phyloP scores from a whole-genome alignment of 352 stramenopile species.

The Globisporangium rhizosaccharum region DNA sequence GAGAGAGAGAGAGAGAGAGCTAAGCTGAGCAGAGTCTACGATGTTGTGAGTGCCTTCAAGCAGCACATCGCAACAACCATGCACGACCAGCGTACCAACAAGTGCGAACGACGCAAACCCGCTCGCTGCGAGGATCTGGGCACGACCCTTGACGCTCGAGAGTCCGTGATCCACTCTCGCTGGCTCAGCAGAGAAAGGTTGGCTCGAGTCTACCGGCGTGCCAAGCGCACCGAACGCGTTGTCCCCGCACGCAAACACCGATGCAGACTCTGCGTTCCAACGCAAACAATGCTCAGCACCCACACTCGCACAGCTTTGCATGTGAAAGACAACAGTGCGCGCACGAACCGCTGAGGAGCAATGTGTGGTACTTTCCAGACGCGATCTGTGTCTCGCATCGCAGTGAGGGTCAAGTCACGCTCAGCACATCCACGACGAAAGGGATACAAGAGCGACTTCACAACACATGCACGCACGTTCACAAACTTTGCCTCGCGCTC shows the following conservation, averaged over 20 bases:
- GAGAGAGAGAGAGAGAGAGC: background rate
- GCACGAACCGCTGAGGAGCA: conserved; percentile 57
- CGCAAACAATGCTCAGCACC: background rate
- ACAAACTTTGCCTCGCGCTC: conserved; percentile 68
- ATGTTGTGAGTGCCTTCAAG: background rate
- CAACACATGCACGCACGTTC: conserved; percentile 17
- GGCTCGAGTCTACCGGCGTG: background rate
- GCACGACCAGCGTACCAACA: conserved; percentile 28
- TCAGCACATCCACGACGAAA: background rate
- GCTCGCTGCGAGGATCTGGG: conserved; percentile 54
- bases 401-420: background rate
- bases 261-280: conserved; percentile 42
- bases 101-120: conserved; percentile 67
- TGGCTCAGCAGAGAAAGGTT: conserved; percentile 13
- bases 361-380: conserved; percentile 70
- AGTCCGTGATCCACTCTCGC: conserved; percentile 26
- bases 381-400: conserved; percentile 28
- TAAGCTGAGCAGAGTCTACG: background rate
- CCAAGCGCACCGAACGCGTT: conserved; percentile 59
- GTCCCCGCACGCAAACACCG: conserved; percentile 66
- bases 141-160: conserved; percentile 16
- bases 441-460: background rate
- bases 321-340: background rate
- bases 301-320: no score
- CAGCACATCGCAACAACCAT: background rate